Conservation (phyloP, 208 protist species). For the Crithidia bombi region DNA sequence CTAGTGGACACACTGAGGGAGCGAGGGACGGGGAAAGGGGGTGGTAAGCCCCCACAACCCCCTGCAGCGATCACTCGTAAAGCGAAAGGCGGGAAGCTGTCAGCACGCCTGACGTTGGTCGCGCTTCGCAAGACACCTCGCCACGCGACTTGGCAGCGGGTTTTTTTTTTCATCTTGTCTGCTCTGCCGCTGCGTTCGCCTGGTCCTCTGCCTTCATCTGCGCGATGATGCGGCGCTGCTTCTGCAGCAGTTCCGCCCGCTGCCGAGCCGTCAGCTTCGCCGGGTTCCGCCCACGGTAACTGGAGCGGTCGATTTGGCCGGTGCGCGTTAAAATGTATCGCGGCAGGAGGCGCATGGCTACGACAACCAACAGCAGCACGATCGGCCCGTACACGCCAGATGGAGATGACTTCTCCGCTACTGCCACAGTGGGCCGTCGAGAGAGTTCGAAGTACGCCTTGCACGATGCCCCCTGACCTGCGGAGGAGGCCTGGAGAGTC, state of each 20-base stretch:
- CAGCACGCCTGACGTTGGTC: no score
- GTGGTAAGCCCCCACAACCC: no score
- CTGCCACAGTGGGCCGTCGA: neutral
- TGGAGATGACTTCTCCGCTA: neutral
- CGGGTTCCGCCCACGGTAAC: conserved; percentile 22
- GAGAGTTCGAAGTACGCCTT: conserved; percentile 42
- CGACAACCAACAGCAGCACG: conserved; percentile 43
- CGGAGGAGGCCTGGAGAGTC: conserved; percentile 13
- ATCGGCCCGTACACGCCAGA: conserved; percentile 16
- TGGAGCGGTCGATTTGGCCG: conserved; percentile 31
- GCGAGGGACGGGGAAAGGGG: no score
- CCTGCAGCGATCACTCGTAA: no score
- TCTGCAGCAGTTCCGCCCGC: conserved; percentile 42
- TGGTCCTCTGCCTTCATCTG: conserved; percentile 72
- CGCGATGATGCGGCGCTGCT: conserved; percentile 62
- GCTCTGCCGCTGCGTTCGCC: conserved; percentile 4
- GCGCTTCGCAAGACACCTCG: no score
- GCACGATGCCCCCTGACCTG: conserved; percentile 10
- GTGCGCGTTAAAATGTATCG: conserved; percentile 43
- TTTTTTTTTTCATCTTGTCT: neutral
- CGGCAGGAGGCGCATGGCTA: conserved; percentile 41
- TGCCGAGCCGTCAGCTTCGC: conserved; percentile 31
- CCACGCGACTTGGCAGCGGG: neutral
- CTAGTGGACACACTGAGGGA: no score
- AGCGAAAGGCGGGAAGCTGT: no score